phyloP scores from a whole-genome alignment of 2,329 filamentous ascomycete species.

The Diplodia seriata region DNA sequence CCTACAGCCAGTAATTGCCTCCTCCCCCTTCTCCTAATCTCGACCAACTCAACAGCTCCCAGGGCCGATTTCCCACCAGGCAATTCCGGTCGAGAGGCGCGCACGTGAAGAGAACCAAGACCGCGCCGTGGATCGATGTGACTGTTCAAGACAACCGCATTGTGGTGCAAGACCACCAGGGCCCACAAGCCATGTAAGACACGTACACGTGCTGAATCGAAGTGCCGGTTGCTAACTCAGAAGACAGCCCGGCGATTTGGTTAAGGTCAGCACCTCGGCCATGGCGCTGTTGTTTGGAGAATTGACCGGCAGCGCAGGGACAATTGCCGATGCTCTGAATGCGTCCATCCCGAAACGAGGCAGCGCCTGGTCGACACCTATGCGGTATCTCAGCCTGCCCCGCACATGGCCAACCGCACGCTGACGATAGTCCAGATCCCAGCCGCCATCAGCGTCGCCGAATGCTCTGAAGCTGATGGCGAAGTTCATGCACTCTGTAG shows the following conservation, averaged over 20 bases:
- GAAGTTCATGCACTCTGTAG: slow-evolving; percentile 41
- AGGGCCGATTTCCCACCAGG: background rate
- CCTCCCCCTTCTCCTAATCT: background rate
- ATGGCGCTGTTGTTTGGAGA: background rate
- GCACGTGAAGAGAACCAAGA: background rate
- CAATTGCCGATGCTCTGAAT: slow-evolving; percentile 72
- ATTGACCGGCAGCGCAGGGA: slow-evolving; percentile 58
- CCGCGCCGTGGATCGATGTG: background rate
- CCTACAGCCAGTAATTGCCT: too few relatives aligned
- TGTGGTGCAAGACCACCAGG: too few relatives aligned
- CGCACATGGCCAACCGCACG: background rate
- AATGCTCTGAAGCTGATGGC: slow-evolving; percentile 28
- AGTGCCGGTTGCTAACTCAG: background rate
- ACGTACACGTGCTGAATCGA: background rate
- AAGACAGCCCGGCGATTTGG: slow-evolving; percentile 14
- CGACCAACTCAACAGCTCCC: background rate
- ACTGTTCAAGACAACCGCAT: background rate
- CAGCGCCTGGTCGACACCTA: slow-evolving; percentile 75
- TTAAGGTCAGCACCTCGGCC: slow-evolving; percentile 10
- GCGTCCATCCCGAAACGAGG: slow-evolving; percentile 72
- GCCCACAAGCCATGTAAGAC: background rate
- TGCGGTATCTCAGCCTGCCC: slow-evolving; percentile 53
- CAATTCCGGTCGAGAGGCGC: too few relatives aligned
- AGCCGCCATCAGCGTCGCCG: slow-evolving; percentile 40
- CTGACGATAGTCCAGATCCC: slow-evolving; percentile 39